These are phyloP conservation scores for Aspergillus sp. DNA, from an alignment of 2,329 filamentous ascomycete species.

Conservation along the genomic window DNA sequence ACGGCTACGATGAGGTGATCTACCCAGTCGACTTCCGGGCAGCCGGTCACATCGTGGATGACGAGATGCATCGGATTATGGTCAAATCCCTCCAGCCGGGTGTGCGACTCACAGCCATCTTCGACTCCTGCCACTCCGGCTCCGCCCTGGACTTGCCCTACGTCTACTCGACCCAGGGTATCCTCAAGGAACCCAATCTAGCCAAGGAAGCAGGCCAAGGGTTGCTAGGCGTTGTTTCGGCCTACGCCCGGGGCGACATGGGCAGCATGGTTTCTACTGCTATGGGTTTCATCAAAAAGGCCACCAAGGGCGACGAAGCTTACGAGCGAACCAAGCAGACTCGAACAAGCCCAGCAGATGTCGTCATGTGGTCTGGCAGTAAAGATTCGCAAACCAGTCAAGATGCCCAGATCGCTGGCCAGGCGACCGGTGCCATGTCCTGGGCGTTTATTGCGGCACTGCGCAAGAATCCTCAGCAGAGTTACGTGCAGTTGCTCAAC, in stretches of 20 bases:
- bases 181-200: slow-evolving; percentile 65
- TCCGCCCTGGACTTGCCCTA: slow-evolving; percentile 64
- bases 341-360: slow-evolving; percentile 90
- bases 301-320: slow-evolving; percentile 70
- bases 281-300: slow-evolving; percentile 84
- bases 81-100: slow-evolving; percentile 74
- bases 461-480: slow-evolving; percentile 91
- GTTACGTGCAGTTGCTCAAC: slow-evolving; percentile 92
- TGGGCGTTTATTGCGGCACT: slow-evolving; percentile 92
- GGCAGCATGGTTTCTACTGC: slow-evolving; percentile 73
- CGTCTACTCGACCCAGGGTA: slow-evolving; percentile 62
- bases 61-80: slow-evolving; percentile 73
- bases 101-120: slow-evolving; percentile 69
- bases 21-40: slow-evolving; percentile 70
- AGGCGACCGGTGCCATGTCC: slow-evolving; percentile 97
- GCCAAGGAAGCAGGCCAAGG: slow-evolving; percentile 65
- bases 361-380: slow-evolving; percentile 96
- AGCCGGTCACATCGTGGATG: slow-evolving; percentile 70
- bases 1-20: slow-evolving; percentile 73
- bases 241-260: slow-evolving; percentile 80
- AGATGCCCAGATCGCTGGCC: slow-evolving; percentile 79
- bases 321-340: slow-evolving; percentile 78
- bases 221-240: slow-evolving; percentile 62
- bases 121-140: slow-evolving; percentile 65
- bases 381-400: slow-evolving; percentile 94